phyloP scores from a whole-genome alignment of 2,329 filamentous ascomycete genomes.

The Chrysoporthe puriensis region DNA sequence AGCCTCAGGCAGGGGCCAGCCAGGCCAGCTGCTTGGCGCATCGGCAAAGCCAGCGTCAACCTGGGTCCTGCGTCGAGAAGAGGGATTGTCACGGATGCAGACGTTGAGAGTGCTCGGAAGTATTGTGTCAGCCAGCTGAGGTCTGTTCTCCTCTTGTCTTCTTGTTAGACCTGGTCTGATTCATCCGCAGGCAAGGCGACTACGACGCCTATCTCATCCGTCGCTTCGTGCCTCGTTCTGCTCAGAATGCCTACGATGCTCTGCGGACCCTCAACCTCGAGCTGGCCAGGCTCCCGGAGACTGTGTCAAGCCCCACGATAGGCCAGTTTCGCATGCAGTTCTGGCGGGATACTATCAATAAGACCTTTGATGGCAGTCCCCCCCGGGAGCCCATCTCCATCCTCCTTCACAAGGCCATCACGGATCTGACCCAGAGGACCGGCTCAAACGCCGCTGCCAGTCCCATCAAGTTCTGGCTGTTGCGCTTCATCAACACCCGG shows the following conservation, averaged over 20 bases:
- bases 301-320: constrained; percentile 84
- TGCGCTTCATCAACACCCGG: constrained; percentile 77
- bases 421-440: constrained; percentile 56
- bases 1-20: constrained; percentile 43
- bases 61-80: constrained; percentile 31
- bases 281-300: constrained; percentile 85
- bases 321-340: constrained; percentile 91
- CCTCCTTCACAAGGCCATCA: constrained; percentile 74
- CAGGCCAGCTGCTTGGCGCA: constrained; percentile 30
- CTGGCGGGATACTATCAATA: constrained; percentile 84
- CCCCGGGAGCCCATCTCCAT: constrained; percentile 92
- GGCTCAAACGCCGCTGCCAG: constrained; percentile 45
- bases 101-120: constrained; percentile 55
- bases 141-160: constrained; percentile 37
- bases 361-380: constrained; percentile 75
- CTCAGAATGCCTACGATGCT: constrained; percentile 83
- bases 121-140: constrained; percentile 60
- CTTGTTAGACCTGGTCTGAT: constrained; percentile 11
- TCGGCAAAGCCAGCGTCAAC: constrained; percentile 4
- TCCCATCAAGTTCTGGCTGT: constrained; percentile 72
- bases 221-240: constrained; percentile 76
- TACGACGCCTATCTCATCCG: constrained; percentile 85
- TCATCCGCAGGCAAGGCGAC: constrained; percentile 73
- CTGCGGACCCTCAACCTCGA: constrained; percentile 93
- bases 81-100: constrained; percentile 53